Percentiles rank a stretch among this genome's conserved stretches.
These are phyloP conservation scores for Cardiospermum halicacabum DNA, from an alignment of 345 rosid genomes.

Conservation along the genomic window DNA sequence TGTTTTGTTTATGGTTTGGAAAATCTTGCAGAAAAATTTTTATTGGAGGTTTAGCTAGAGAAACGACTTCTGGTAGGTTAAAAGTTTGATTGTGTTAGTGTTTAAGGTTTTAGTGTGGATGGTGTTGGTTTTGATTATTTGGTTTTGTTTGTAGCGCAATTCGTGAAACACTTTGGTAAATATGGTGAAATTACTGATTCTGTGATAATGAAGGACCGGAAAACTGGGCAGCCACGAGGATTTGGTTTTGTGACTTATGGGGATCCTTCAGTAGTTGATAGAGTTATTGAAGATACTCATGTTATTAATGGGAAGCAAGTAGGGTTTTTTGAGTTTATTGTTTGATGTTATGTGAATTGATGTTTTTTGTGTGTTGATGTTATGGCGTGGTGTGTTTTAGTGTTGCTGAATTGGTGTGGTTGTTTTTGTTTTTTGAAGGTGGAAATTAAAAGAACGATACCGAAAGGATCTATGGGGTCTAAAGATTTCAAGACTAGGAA, in stretches of 20 bases:
- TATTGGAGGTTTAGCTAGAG: conserved; percentile 85
- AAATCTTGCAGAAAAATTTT: conserved; percentile 69
- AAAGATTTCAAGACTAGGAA: conserved; percentile 88
- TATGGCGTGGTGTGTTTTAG: background rate
- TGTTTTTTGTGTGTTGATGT: background rate
- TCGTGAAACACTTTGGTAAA: conserved; percentile 72
- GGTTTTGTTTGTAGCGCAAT: conserved; percentile 52
- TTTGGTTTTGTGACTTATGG: conserved; percentile 96
- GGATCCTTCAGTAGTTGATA: conserved; percentile 83
- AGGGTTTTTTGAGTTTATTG: conserved; percentile 11
- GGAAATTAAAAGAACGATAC: conserved; percentile 88
- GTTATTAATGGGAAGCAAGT: conserved; percentile 86
- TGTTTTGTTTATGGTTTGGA: conserved; percentile 20
- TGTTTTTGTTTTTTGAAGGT: conserved; percentile 42
- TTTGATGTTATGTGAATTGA: background rate
- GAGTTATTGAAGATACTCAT: conserved; percentile 73
- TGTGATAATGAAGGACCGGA: conserved; percentile 93
- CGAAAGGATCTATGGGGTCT: conserved; percentile 72
- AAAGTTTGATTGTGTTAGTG: conserved; percentile 9
- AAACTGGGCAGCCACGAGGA: conserved; percentile 91
- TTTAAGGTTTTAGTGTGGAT: conserved; percentile 26
- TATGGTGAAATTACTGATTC: conserved; percentile 95
- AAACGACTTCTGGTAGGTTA: conserved; percentile 68
- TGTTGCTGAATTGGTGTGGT: conserved; percentile 1
- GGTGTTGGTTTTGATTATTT: conserved; percentile 2